A percentile compares a stretch with the other conserved stretches of the same genome.
Evolutionary conservation across 345 rosid species (phyloP).

Genomic region (Eucalyptus sideroxylon): DNA sequence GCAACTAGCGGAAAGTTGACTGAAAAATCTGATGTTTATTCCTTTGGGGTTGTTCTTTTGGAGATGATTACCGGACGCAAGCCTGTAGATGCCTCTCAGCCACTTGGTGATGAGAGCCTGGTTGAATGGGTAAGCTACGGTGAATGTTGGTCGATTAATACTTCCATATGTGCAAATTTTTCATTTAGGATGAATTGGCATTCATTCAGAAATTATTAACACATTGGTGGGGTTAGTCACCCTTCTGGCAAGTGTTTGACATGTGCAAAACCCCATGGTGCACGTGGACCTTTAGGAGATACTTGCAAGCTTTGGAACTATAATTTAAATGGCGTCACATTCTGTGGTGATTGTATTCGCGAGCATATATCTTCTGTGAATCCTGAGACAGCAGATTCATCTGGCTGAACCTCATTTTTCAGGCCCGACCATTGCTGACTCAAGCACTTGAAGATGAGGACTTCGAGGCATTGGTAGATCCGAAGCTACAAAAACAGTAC

Average conservation of each 20-base stretch:
- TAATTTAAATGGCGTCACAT: background rate
- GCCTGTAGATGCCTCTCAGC: conserved; percentile 90
- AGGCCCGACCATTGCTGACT: conserved; percentile 83
- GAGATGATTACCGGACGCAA: conserved; percentile 95
- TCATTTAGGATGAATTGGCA: background rate
- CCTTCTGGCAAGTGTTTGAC: background rate
- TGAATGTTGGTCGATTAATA: background rate
- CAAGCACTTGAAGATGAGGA: conserved; percentile 72
- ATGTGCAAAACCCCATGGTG: background rate
- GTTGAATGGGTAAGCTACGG: conserved; percentile 77
- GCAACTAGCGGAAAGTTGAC: conserved; percentile 95
- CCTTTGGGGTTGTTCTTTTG: conserved; percentile 91
- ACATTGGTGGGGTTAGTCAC: background rate
- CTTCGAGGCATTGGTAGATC: conserved; percentile 60
- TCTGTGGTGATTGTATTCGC: background rate
- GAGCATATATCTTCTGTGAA: background rate
- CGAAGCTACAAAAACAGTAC: conserved; percentile 52
- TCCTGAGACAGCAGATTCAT: background rate
- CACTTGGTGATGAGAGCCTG: conserved; percentile 93
- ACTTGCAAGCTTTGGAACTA: background rate
- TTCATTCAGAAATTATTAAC: background rate
- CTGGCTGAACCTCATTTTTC: background rate
- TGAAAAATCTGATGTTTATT: conserved; percentile 93
- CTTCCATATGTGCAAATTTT: background rate
- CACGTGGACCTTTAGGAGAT: background rate